Base-by-base conservation (phyloP, 2,329 filamentous ascomycete genomes). In the Beauveria australis region DNA sequence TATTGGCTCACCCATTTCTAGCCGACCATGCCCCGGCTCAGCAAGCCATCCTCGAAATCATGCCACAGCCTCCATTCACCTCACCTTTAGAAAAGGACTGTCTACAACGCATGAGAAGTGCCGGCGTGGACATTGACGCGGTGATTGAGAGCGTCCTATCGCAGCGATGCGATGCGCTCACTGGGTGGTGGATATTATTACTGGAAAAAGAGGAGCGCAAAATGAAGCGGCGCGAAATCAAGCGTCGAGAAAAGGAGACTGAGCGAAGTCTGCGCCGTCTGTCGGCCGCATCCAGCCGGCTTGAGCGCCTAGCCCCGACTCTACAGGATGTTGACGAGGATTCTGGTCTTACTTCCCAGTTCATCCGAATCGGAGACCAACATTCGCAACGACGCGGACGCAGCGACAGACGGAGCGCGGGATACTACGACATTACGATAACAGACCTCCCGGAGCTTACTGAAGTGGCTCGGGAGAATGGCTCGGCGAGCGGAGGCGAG, bases 161-260 rank as follows among this genome's bases (percentile, higher is more conserved):
- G 4, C 91, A 96, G 71, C 84, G 91, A 65, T 97, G 94, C 70
- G 93, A 99, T 74, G 83, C 88, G 6, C 77, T 99, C 53, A 91
- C 92, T 55, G 94, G 94, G 6, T 99, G 94, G 94, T 99, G 94
- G 94, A 89, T 91, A 3, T 75, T 99, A 30, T 76, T 99, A 44
- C 85, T 97, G 10, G 94, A 97, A 70, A 99, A 97, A 72, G 94
- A 99, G 70, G 85, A 92, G 71, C 85, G 92, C 9, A 99, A 99
- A 73, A 87, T 92, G 65, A 82, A 78, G 63, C 81, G 92, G 63
- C 81, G 88, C 64, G 92, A 97, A 68, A 84, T 86, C 58, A 97
- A 93, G 70, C 84, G 93, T 9, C 91, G 83, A 69, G 92, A 97
- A 71, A 87, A 85, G 67, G 92, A 99, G 68, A 81, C 83, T 1